phyloP scores from a whole-genome alignment of 441 rosid species.

The Croton laevigatus region DNA sequence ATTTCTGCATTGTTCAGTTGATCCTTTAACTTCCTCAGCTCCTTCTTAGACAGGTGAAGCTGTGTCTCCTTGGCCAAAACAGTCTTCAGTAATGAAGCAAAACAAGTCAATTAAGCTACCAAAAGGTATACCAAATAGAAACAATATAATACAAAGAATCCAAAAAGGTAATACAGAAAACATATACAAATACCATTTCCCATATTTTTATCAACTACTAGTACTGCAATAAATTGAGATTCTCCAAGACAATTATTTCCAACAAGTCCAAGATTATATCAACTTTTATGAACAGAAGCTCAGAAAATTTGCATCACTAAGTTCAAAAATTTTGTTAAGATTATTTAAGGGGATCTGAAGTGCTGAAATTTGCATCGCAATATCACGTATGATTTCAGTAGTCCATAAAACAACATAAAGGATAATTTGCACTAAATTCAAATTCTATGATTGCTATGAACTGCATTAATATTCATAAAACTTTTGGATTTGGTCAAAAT shows the following conservation, averaged over 20 bases:
- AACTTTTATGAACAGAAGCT: not conserved
- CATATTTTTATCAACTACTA: not conserved
- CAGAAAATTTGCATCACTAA: not conserved
- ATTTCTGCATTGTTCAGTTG: constrained; percentile 73
- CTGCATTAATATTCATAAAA: not conserved
- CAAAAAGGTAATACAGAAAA: not conserved
- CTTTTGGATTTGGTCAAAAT: not conserved
- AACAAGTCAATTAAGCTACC: constrained; percentile 5
- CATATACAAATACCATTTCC: not conserved
- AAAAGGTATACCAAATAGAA: not conserved
- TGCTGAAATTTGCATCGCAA: not conserved
- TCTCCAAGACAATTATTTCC: not conserved
- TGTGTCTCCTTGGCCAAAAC: constrained; percentile 79
- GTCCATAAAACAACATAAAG: not conserved
- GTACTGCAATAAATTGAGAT: not conserved
- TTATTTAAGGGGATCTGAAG: not conserved
- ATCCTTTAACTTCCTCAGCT: constrained; percentile 69
- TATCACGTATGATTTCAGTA: not conserved
- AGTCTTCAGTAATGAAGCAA: constrained; percentile 42
- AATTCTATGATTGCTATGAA: not conserved
- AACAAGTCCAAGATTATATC: not conserved
- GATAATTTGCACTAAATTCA: not conserved
- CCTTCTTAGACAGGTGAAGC: constrained; percentile 81
- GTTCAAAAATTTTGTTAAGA: too few species aligned
- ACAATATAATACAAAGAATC: not conserved